Percentiles rank a stretch among this genome's conserved stretches.
phyloP scores from a whole-genome alignment of 768 basidiomycete genomes.

The Neoboletus subvelutipes region DNA sequence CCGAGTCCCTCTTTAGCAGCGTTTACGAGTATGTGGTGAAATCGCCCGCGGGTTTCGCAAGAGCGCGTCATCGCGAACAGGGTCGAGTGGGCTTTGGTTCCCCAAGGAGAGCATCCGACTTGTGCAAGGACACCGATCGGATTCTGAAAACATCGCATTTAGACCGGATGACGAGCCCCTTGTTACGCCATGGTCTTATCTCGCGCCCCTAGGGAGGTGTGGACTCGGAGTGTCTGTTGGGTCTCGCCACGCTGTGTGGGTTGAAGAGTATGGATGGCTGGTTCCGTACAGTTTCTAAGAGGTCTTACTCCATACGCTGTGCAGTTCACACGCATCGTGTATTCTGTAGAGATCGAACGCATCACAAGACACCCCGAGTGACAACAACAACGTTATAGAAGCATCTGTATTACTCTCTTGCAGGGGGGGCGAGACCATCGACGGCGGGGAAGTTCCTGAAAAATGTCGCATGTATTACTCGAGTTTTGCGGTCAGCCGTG shows the following conservation, averaged over 20 bases:
- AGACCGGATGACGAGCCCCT: not conserved
- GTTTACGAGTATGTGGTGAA: slow-evolving; percentile 11
- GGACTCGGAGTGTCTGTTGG: not conserved
- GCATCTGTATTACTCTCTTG: slow-evolving; percentile 23
- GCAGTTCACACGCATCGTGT: slow-evolving; percentile 17
- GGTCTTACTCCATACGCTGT: slow-evolving; percentile 3
- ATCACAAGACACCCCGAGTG: slow-evolving; percentile 28
- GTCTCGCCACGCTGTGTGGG: not conserved
- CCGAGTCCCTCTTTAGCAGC: slow-evolving; percentile 10
- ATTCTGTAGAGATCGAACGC: slow-evolving; percentile 10
- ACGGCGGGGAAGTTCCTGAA: slow-evolving; percentile 20
- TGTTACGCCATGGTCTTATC: slow-evolving; percentile 20
- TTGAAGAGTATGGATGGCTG: not conserved
- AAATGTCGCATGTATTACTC: slow-evolving; percentile 18
- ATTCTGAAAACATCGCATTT: slow-evolving; percentile 1
- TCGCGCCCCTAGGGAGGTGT: not conserved
- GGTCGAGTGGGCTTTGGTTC: slow-evolving; percentile 1
- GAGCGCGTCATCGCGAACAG: slow-evolving; percentile 17
- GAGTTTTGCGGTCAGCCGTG: slow-evolving; percentile 13
- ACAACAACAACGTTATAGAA: slow-evolving; percentile 28
- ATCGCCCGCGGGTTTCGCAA: slow-evolving; percentile 26
- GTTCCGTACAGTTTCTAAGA: not conserved
- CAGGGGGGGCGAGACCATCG: slow-evolving; percentile 16
- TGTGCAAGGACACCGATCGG: not conserved
- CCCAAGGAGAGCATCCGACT: not conserved